These are phyloP conservation scores for Paraphoma chrysanthemicola DNA, from an alignment of 2,329 filamentous ascomycete genomes.

Conservation along the genomic window DNA sequence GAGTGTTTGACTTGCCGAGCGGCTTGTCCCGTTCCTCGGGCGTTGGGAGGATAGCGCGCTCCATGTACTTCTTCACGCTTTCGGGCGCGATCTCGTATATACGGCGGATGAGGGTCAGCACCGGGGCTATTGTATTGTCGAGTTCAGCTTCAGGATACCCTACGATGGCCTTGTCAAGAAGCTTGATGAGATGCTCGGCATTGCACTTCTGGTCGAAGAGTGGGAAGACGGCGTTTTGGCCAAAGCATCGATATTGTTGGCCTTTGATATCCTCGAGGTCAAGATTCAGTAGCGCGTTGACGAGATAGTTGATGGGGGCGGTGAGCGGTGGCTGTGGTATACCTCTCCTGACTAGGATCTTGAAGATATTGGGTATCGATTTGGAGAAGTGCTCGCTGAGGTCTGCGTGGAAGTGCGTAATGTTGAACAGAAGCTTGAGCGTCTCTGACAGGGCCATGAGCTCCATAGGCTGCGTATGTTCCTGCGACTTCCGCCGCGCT, in stretches of 20 bases:
- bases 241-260: slow-evolving; percentile 50
- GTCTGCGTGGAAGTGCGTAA: slow-evolving; percentile 76
- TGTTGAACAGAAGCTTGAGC: slow-evolving; percentile 87
- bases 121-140: slow-evolving; percentile 72
- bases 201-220: slow-evolving; percentile 65
- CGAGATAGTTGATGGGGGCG: slow-evolving; percentile 71
- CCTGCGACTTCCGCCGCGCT: slow-evolving; percentile 26
- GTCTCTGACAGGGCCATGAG: slow-evolving; percentile 84
- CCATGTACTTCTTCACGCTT: slow-evolving; percentile 68
- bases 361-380: slow-evolving; percentile 73
- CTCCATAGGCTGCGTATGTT: slow-evolving; percentile 65
- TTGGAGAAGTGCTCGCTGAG: slow-evolving; percentile 68
- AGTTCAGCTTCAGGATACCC: slow-evolving; percentile 72
- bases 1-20: slow-evolving; percentile 75
- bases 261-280: slow-evolving; percentile 62
- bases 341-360: slow-evolving; percentile 69
- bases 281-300: slow-evolving; percentile 84
- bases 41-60: slow-evolving; percentile 74
- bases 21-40: slow-evolving; percentile 77
- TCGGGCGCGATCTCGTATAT: slow-evolving; percentile 74
- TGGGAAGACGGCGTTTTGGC: slow-evolving; percentile 69
- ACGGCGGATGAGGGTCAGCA: slow-evolving; percentile 75
- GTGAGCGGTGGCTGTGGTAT: slow-evolving; percentile 72
- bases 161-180: slow-evolving; percentile 72
- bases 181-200: slow-evolving; percentile 69